Percentiles rank a stretch among this genome's conserved stretches.
Conservation (phyloP, 306 rosid genomes). For the Aeschynomene evenia region DNA sequence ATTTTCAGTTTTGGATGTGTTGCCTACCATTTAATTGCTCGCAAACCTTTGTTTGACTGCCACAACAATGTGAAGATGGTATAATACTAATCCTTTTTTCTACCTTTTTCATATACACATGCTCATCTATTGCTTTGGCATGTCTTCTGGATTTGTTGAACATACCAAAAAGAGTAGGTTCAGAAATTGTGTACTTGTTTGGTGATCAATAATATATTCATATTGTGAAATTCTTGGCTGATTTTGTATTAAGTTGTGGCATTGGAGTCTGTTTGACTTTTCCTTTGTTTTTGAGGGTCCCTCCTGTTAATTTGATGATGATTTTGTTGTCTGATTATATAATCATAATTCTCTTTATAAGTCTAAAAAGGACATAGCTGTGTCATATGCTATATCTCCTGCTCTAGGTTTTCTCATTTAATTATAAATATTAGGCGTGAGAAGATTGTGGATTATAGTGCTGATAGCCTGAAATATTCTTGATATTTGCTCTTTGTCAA, state of each 20-base stretch:
- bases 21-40: constrained; percentile 88
- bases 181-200: not conserved
- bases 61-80: constrained; percentile 97
- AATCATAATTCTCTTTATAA: not conserved
- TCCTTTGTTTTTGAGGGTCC: not conserved
- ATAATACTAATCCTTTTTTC: constrained; percentile 24
- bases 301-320: not conserved
- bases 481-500: not conserved
- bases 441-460: not conserved
- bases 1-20: constrained; percentile 96
- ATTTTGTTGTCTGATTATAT: not conserved
- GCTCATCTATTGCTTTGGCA: not conserved
- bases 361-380: no score
- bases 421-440: not conserved
- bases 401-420: no score
- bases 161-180: not conserved
- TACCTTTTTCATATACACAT: constrained; percentile 13
- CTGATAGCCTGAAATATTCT: not conserved
- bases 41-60: constrained; percentile 85
- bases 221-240: not conserved
- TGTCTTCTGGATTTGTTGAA: not conserved
- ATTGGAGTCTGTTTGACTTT: not conserved
- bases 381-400: no score
- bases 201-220: not conserved
- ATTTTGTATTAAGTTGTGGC: not conserved